phyloP scores from a whole-genome alignment of 2,329 filamentous ascomycete species.

The Massarina eburnea region DNA sequence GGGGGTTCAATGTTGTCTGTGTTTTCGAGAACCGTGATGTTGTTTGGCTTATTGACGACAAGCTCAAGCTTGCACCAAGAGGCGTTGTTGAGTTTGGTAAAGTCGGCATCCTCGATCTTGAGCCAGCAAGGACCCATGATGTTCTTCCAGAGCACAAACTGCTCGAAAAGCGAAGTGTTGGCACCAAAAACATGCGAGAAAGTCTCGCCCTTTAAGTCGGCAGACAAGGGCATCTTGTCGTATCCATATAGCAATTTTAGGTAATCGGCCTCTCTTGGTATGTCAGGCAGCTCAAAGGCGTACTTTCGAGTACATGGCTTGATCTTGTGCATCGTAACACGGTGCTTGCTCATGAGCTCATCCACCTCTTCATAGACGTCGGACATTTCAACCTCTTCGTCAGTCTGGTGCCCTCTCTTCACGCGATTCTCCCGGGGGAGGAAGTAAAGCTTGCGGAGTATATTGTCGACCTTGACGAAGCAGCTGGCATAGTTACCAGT shows the following conservation, averaged over 20 bases:
- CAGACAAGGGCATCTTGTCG: slow-evolving; percentile 73
- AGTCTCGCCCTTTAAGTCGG: slow-evolving; percentile 75
- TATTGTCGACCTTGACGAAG: slow-evolving; percentile 94
- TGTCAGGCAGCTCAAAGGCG: slow-evolving; percentile 84
- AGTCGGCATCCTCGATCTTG: slow-evolving; percentile 83
- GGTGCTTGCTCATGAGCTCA: slow-evolving; percentile 80
- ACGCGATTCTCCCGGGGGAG: slow-evolving; percentile 71
- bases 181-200: slow-evolving; percentile 93
- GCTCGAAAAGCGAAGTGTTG: slow-evolving; percentile 92
- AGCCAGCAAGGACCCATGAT: slow-evolving; percentile 99
- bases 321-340: slow-evolving; percentile 88
- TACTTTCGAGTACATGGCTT: slow-evolving; percentile 90
- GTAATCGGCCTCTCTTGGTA: slow-evolving; percentile 88
- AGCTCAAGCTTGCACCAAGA: slow-evolving; percentile 98
- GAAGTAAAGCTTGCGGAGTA: slow-evolving; percentile 90
- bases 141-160: slow-evolving; percentile 98
- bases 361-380: slow-evolving; percentile 92
- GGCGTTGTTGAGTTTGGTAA: slow-evolving; percentile 80
- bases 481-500: slow-evolving; percentile 80
- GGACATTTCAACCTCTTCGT: slow-evolving; percentile 79
- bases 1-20: slow-evolving; percentile 81
- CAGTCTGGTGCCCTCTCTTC: slow-evolving; percentile 65
- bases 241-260: slow-evolving; percentile 97
- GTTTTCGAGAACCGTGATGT: slow-evolving; percentile 72
- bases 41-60: slow-evolving; percentile 74